Evolutionary conservation across 306 rosid species (phyloP).

Genomic region (Vigna radiata): DNA sequence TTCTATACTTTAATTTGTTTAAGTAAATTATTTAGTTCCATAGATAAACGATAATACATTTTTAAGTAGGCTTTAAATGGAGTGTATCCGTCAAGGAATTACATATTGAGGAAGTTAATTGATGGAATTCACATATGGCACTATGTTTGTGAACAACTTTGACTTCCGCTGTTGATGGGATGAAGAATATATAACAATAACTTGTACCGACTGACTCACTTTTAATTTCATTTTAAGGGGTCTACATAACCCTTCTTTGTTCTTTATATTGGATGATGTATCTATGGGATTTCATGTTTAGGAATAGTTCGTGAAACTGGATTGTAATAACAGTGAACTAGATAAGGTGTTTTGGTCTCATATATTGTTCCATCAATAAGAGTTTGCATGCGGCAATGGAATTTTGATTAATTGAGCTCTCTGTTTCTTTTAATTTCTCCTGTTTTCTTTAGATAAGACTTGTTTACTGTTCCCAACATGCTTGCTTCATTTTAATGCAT

Average conservation of each 20-base stretch:
- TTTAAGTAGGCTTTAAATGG: constrained; percentile 19
- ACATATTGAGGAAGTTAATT: not conserved
- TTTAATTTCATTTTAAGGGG: constrained; percentile 4
- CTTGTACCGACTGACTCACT: not conserved
- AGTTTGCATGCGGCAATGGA: constrained; percentile 1
- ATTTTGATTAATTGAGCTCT: not conserved
- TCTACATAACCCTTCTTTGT: constrained; percentile 15
- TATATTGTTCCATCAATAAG: not conserved
- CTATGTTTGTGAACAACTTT: not conserved
- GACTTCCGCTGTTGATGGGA: constrained; percentile 16
- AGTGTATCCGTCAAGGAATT: not conserved
- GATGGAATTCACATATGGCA: not conserved
- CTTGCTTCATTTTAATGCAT: constrained; percentile 37
- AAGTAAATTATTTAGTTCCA: constrained; percentile 28
- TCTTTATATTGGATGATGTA: constrained; percentile 1
- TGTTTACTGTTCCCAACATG: constrained; percentile 10
- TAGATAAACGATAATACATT: not conserved
- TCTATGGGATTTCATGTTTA: constrained; percentile 33
- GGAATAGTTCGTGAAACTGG: constrained; percentile 23
- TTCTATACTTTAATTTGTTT: constrained; percentile 4
- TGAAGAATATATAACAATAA: constrained; percentile 17
- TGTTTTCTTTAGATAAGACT: not conserved
- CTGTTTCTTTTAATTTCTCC: constrained; percentile 20
- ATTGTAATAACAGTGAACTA: not conserved
- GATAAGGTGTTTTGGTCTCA: constrained; percentile 31